phyloP scores from a whole-genome alignment of 768 basidiomycete species.

The Mycena sanguinolenta region DNA sequence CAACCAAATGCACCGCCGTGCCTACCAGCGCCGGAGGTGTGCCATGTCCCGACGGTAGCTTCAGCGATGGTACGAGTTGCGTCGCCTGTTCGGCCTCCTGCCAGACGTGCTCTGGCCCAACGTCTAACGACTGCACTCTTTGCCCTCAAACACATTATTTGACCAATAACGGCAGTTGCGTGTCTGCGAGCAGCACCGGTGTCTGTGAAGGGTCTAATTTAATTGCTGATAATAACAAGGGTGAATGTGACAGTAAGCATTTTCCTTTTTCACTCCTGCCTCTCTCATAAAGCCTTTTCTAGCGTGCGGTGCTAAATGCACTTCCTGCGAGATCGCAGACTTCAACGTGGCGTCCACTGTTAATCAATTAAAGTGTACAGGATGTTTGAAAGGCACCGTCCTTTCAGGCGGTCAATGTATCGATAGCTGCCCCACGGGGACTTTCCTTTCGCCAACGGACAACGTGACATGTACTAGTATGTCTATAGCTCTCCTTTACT shows the following conservation, averaged over 20 bases:
- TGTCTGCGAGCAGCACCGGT: conserved; percentile 73
- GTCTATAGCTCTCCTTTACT: conserved; percentile 42
- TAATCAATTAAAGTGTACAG: conserved; percentile 78
- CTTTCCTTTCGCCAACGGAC: conserved; percentile 78
- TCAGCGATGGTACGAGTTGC: conserved; percentile 67
- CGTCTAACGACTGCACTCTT: conserved; percentile 77
- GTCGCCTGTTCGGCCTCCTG: conserved; percentile 74
- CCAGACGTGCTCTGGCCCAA: conserved; percentile 75
- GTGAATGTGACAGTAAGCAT: conserved; percentile 84
- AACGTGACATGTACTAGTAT: conserved; percentile 81
- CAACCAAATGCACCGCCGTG: conserved; percentile 72
- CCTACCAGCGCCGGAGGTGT: conserved; percentile 66
- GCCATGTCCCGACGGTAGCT: conserved; percentile 76
- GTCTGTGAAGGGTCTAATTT: conserved; percentile 79
- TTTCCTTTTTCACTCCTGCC: neutral
- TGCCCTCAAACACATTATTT: conserved; percentile 74
- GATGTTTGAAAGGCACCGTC: conserved; percentile 82
- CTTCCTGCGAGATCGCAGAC: conserved; percentile 78
- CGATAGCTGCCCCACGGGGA: conserved; percentile 77
- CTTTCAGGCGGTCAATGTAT: conserved; percentile 81
- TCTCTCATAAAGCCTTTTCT: conserved; percentile 25
- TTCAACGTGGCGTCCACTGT: conserved; percentile 79
- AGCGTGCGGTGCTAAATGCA: conserved; percentile 90
- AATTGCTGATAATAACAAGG: conserved; percentile 85
- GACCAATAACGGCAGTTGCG: conserved; percentile 76